Base-by-base conservation (phyloP, 148 eudicot species). In the Mesembryanthemum crystallinum region DNA sequence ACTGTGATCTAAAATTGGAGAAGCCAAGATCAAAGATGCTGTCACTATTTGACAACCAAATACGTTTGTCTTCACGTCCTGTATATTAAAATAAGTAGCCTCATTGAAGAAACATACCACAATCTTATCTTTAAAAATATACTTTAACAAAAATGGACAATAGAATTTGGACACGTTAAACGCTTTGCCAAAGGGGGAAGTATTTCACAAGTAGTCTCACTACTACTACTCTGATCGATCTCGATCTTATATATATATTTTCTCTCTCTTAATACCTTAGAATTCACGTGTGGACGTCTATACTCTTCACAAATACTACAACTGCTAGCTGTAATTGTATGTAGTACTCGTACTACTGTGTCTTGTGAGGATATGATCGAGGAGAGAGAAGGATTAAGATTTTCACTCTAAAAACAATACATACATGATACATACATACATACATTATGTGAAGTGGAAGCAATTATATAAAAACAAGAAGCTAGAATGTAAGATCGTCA, bases 371-470 rank as follows among this genome's bases (percentile, higher is more conserved):
- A n/a, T n/a, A n/a, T 10, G 20, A 70, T 51, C 20, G 12, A 15
- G 6, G 21, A 23, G 27, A 55, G 64, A 72, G 43, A 47, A 43
- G 7, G 57, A 66, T 43, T 45, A 9, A 11, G 49, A 45, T 45
- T 2, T 45, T 13, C 11, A 35, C 39, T 35, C 39, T 35, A 35
- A 39, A 21, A 30, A 57, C n/a, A n/a, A n/a, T n/a, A n/a, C n/a
- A n/a, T n/a, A n/a, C n/a, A n/a, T n/a, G n/a, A n/a, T n/a, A n/a
- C n/a, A n/a, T n/a, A n/a, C n/a, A n/a, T n/a, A n/a, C n/a, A n/a
- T n/a, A n/a, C 80, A 79, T 88, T 85, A 85, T 88, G 89, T 90
- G 89, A 90, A 88, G 88, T 88, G 89, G 91, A 90, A 86, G 94
- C 89, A 89, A 89, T 35, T 2, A 85, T 85, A 79, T 17, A 8